These are phyloP conservation scores for Periconia sp. DNA, from an alignment of 2,329 filamentous ascomycete species.

Conservation along the genomic window DNA sequence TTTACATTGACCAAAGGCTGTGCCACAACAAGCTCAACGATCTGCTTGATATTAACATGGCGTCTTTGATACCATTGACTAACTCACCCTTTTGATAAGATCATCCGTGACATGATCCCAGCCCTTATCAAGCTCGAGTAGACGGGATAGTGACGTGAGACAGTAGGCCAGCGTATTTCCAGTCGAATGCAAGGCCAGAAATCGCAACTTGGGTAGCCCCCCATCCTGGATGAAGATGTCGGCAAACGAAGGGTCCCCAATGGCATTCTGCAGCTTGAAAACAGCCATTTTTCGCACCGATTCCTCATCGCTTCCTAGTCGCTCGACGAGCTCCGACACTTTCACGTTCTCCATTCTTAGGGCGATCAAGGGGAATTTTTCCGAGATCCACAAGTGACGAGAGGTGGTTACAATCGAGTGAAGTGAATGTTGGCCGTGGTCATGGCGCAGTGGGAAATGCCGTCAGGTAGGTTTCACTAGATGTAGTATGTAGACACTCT, in stretches of 20 bases:
- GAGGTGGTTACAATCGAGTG: no score
- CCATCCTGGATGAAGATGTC: conserved; percentile 94
- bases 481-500: no score
- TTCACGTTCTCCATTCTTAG: conserved; percentile 60
- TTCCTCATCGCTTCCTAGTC: conserved; percentile 73
- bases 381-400: not conserved
- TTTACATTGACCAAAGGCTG: conserved; percentile 98
- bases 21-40: conserved; percentile 91
- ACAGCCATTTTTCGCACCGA: conserved; percentile 97
- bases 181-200: conserved; percentile 81
- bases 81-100: conserved; percentile 68
- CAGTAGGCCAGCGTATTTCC: conserved; percentile 97
- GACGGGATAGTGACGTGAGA: conserved; percentile 81
- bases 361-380: not conserved
- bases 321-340: conserved; percentile 63
- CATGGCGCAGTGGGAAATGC: no score
- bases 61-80: conserved; percentile 8
- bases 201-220: conserved; percentile 79
- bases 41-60: conserved; percentile 47
- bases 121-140: conserved; percentile 96
- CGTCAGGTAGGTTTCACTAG: no score
- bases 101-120: conserved; percentile 88
- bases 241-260: conserved; percentile 95
- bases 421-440: no score
- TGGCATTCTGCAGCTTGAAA: conserved; percentile 94